phyloP scores from a whole-genome alignment of 345 rosid genomes.

The Ceriops tagal region DNA sequence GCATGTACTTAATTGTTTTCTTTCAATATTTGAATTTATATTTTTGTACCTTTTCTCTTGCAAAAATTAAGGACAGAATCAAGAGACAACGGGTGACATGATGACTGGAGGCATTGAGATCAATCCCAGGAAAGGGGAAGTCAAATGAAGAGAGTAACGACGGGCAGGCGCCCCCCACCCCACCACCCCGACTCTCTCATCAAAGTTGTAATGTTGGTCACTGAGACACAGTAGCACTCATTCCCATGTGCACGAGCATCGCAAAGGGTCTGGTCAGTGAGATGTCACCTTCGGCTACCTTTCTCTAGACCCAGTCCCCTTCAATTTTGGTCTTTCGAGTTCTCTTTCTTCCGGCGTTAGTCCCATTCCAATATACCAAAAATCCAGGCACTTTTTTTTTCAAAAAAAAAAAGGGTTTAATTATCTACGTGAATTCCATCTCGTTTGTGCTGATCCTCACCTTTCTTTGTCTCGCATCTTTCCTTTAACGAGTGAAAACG shows the following conservation, averaged over 20 bases:
- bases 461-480: not conserved
- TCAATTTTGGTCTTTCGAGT: constrained; percentile 15
- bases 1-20: not conserved
- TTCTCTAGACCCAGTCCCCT: constrained; percentile 15
- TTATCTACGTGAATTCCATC: not conserved
- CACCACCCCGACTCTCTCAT: too few relatives aligned
- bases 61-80: too few relatives aligned
- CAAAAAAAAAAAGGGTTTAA: not conserved
- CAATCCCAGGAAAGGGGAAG: constrained; percentile 5
- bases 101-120: not conserved
- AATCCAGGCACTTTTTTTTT: not conserved
- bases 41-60: too few relatives aligned
- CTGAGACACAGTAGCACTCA: constrained; percentile 17
- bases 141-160: constrained; percentile 18
- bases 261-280: constrained; percentile 13
- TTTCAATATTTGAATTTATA: too few relatives aligned
- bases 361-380: not conserved
- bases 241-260: constrained; percentile 33
- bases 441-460: not conserved
- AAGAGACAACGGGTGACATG: too few relatives aligned
- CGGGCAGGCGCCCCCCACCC: too few relatives aligned
- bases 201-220: too few relatives aligned
- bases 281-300: constrained; percentile 5
- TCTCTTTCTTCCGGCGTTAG: not conserved
- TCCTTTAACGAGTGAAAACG: not conserved